Base-by-base conservation (phyloP, 1,139 yeast species). In the Trichomonascaceae sp. region DNA sequence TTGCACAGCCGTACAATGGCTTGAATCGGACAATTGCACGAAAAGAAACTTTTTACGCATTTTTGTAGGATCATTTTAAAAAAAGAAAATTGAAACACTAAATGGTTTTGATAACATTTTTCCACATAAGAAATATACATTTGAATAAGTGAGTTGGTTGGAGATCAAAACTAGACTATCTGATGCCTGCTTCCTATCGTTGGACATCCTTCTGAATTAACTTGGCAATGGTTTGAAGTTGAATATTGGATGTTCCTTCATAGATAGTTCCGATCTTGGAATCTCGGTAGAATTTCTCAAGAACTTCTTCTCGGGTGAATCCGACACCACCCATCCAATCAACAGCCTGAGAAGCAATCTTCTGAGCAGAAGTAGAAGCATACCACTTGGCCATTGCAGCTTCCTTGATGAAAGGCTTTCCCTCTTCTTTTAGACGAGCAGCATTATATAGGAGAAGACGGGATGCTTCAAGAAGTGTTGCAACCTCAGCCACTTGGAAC, bases 321-420 rank as follows among this genome's bases (percentile, higher is more conserved):
- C 78, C 78, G 19, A 74, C 76, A 36, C 78, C 78, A 20, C 78
- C 78, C 76, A 74, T 73, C 75, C 78, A 75, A 59, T 74, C 78
- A 19, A 74, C 74, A 15, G 78, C 77, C 53, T 66, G 63, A 18
- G 75, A 70, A 19, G 77, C 66, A 7, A 73, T 69, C 56, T 64
- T 64, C 50, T 72, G 75, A 5, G 78, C 78, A 30, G 73, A 70
- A 57, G 72, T 74, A 9, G 75, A 69, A 51, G 76, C 71, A 57
- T 72, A 70, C 38, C 72, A 66, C 62, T 74, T 74, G 48, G 77
- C 77, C 74, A 74, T 72, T 41, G 78, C 78, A 1, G 78, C 78
- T 60, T 74, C 76, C 63, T 73, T 72, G 52, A 70, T 69, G 56
- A 74, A 74, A 17, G 67, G 62, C 48, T 62, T 61, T 55, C 75